phyloP scores from a whole-genome alignment of 2,329 filamentous ascomycete species.

The Immersiporthe knoxdaviesiana region DNA sequence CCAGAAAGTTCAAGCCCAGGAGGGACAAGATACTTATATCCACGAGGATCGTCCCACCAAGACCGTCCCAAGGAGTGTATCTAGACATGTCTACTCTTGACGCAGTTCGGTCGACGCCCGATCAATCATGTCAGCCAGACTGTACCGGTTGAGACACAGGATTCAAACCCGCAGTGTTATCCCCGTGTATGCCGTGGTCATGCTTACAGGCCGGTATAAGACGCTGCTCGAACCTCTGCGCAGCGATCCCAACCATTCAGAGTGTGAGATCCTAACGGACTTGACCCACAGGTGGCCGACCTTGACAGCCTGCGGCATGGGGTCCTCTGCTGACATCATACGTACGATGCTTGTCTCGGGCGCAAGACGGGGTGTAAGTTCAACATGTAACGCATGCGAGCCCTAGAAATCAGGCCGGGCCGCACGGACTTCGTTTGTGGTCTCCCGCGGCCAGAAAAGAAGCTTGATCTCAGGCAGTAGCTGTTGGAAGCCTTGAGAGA shows the following conservation, averaged over 20 bases:
- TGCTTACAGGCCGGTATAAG: background rate
- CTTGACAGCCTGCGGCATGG: background rate
- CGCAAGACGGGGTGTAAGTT: background rate
- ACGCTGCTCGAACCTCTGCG: background rate
- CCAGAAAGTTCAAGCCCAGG: background rate
- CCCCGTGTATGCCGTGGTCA: background rate
- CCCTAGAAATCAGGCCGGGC: background rate
- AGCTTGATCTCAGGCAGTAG: background rate
- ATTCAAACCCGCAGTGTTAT: background rate
- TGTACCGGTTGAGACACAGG: background rate
- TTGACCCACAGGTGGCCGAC: background rate
- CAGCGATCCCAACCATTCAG: background rate
- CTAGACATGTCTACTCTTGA: background rate
- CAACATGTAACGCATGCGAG: background rate
- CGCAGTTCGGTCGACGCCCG: background rate
- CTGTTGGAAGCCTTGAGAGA: background rate
- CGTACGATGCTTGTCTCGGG: background rate
- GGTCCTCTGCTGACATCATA: background rate
- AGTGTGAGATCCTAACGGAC: background rate
- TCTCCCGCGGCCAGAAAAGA: background rate
- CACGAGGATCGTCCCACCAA: background rate
- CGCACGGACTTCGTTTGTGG: background rate
- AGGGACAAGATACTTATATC: background rate
- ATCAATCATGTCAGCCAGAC: background rate
- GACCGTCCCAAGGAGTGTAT: background rate